Conservation (phyloP, 768 basidiomycete species). For the Gloeophyllum trabeum region DNA sequence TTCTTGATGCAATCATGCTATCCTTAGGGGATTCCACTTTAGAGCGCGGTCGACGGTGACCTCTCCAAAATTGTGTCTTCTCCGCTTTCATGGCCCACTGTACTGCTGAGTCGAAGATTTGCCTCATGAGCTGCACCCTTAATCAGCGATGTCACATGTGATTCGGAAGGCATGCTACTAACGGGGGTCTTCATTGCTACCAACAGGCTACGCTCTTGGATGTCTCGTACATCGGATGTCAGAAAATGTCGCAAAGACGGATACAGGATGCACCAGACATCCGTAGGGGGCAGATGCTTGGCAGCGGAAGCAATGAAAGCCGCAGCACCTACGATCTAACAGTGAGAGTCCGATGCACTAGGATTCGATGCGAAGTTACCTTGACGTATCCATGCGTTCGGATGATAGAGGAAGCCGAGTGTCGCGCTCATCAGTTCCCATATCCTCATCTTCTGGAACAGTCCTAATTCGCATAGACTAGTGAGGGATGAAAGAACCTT, state of each 20-base stretch:
- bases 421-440: slow-evolving; percentile 93
- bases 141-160: background rate
- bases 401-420: slow-evolving; percentile 87
- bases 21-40: slow-evolving; percentile 64
- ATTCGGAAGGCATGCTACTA: slow-evolving; percentile 14
- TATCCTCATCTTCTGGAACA: slow-evolving; percentile 90
- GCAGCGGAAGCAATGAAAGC: slow-evolving; percentile 85
- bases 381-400: slow-evolving; percentile 93
- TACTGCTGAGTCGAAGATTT: slow-evolving; percentile 77
- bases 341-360: background rate
- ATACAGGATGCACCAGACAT: slow-evolving; percentile 96
- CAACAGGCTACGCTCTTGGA: slow-evolving; percentile 70
- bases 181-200: slow-evolving; percentile 73
- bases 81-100: slow-evolving; percentile 84
- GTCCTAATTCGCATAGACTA: slow-evolving; percentile 78
- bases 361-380: slow-evolving; percentile 28
- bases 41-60: slow-evolving; percentile 28
- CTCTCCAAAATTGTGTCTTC: slow-evolving; percentile 71
- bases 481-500: slow-evolving; percentile 83
- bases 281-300: slow-evolving; percentile 71
- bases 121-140: slow-evolving; percentile 37
- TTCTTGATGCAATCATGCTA: slow-evolving; percentile 56
- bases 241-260: slow-evolving; percentile 82
- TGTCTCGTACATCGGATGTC: slow-evolving; percentile 65
- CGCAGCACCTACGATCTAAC: slow-evolving; percentile 47